Conservation (phyloP, 116 monocot genomes). For the Phalaenopsis hybrid region DNA sequence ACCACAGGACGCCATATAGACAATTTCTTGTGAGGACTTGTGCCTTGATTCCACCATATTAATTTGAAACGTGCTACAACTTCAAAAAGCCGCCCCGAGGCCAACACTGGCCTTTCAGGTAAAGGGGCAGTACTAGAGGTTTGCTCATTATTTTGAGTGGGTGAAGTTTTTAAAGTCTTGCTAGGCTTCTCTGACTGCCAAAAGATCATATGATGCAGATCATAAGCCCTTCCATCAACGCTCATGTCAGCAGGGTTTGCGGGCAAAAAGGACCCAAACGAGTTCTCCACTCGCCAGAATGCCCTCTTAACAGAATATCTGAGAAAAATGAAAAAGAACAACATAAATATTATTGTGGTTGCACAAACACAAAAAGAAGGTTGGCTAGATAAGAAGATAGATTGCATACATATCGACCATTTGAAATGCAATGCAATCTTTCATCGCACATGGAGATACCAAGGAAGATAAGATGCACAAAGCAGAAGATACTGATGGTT, state of each 20-base stretch:
- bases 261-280: constrained; percentile 83
- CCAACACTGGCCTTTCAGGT: constrained; percentile 34
- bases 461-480: constrained; percentile 80
- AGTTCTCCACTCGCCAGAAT: constrained; percentile 91
- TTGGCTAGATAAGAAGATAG: constrained; percentile 7
- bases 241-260: constrained; percentile 33
- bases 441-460: constrained; percentile 61
- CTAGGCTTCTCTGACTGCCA: constrained; percentile 20
- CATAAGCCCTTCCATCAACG: constrained; percentile 64
- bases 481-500: constrained; percentile 69
- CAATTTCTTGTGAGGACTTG: constrained; percentile 44
- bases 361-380: constrained; percentile 6
- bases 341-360: neutral
- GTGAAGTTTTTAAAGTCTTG: constrained; percentile 14
- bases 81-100: constrained; percentile 61
- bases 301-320: constrained; percentile 44
- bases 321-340: constrained; percentile 12
- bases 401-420: constrained; percentile 36
- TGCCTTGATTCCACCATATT: constrained; percentile 92
- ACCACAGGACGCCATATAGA: constrained; percentile 93
- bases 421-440: constrained; percentile 72
- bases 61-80: constrained; percentile 71
- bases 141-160: constrained; percentile 16
- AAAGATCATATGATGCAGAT: constrained; percentile 63
- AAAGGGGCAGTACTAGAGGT: constrained; percentile 20